Base-by-base conservation (phyloP, 192 early-diverging fungal genomes). In the Entomortierella beljakovae region DNA sequence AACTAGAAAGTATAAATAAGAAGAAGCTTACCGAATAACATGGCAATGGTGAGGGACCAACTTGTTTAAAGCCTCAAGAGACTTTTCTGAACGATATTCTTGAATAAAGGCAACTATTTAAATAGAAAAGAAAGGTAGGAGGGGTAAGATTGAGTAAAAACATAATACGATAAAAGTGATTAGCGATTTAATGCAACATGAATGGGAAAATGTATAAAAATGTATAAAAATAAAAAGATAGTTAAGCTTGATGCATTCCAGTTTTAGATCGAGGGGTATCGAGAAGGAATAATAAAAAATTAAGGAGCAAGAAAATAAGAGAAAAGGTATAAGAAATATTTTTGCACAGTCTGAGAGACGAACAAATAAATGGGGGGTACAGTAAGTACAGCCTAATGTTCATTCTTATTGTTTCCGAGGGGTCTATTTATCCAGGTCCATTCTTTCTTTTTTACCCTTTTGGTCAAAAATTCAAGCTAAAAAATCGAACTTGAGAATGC, bases 21-120 rank as follows among this genome's bases (percentile, higher is more conserved):
- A 1, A 34, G 1, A 16, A 10, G 35, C 76, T 60, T 87, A 93
- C 89, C 94, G 84, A 37, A 89, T 76, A n/a, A 94, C 87, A 82
- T 92, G 90, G 81, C 92, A 94, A 68, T 93, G 85, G 72, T 93
- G 93, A n/a, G 95, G 95, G 9, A 94, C 93, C 23, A 95, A 79
- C 57, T 93, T 90, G 79, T 94, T 94, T 55, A 96, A 75, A 6
- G 92, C 94, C 60, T 96, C 91, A 5, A 96, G 77, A 22, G 92
- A 93, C 71, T 96, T 89, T 68, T 94, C 92, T 8, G 93, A 94
- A 46, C 90, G 83, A 71, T 96, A 96, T 68, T 96, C 94, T 74
- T 96, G 94, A 8, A 94, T 87, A 82, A 96, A 96, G 1, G 93
- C 93, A 31, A 96, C 93, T 94, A 56, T 52, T 56, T 7, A 38